Evolutionary conservation across 2,329 filamentous ascomycete species (phyloP), one percentile per base, ranked within the genome.

Genomic region (Stachybotrys elegans): DNA sequence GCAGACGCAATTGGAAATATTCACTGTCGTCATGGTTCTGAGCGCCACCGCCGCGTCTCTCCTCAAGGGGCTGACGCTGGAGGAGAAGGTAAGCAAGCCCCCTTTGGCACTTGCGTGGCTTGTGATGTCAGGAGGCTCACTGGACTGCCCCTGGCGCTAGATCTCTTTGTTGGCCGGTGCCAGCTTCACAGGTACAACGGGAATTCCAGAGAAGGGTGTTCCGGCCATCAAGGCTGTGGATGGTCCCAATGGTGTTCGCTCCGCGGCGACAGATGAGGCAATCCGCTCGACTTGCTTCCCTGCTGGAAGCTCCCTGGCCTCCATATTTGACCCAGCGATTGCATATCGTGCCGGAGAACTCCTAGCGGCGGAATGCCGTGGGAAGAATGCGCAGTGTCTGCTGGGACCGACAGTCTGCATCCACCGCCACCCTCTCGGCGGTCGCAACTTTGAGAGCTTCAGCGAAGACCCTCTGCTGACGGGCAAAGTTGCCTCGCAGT

Each of bases 321-420:
- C 81, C 9, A 83, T 79, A 8, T 86, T 80, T 68, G 79, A 86
- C 52, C 51, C 67, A 3, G 72, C 78, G 4, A 63, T 84, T 16
- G 70, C 83, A 23, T 62, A 74, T 38, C 62, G 75, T 41, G 71
- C 81, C 17, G 82, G 82, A 12, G 63, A 69, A 13, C 65, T 79
- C 16, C 72, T 85, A 45, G 81, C 75, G n/a, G 70, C 78, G 20
- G 83, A 68, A 36, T 54, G 60, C 1, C 51, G 55, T 13, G 57
- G 53, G 42, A 91, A 91, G 64, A 84, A 83, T 41, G 76, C 84
- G 8, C 83, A 88, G 53, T 76, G 87, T 14, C 78, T 85, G 51
- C 71, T 91, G 9, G 86, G 84, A 3, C 86, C 86, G 1, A 77
- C 73, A 0, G 68, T 75, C 29, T 74, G 67, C 51, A 72, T 73